Evolutionary conservation across 768 basidiomycete species (phyloP).

Genomic region (Suillus spraguei): DNA sequence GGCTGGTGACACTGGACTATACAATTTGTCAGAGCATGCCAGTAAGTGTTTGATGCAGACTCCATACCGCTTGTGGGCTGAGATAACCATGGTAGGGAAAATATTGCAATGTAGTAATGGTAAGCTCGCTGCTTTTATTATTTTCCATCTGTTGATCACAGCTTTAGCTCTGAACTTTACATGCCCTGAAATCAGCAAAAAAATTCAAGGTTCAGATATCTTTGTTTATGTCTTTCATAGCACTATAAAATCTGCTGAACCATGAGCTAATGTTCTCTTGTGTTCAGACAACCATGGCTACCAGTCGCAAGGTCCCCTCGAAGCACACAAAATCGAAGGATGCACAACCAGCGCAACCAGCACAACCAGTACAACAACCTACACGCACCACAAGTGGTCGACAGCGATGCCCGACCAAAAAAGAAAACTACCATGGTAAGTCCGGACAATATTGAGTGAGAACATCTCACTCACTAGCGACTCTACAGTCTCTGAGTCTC

Average conservation of each 20-base stretch:
- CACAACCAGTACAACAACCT: not conserved
- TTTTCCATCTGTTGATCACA: not conserved
- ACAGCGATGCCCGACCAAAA: not conserved
- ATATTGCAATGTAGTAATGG: not conserved
- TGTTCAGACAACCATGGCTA: not conserved
- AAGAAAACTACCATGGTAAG: not conserved
- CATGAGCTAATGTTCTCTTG: not conserved
- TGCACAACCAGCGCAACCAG: not conserved
- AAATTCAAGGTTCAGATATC: not conserved
- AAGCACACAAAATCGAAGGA: not conserved
- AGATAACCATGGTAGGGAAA: not conserved
- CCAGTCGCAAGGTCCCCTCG: not conserved
- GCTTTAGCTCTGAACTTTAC: slow-evolving; percentile 7
- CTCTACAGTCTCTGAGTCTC: not conserved
- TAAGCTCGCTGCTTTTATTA: not conserved
- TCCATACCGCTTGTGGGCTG: not conserved
- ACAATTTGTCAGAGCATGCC: not conserved
- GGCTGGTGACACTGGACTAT: not conserved
- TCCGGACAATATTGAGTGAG: not conserved
- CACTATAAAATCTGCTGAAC: not conserved
- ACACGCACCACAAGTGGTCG: not conserved
- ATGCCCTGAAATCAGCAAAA: not conserved
- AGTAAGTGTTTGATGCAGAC: not conserved
- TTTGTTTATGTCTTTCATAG: not conserved
- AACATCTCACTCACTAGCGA: not conserved